These are phyloP conservation scores for Prosopis cineraria DNA, from an alignment of 306 rosid species.

Conservation along the genomic window DNA sequence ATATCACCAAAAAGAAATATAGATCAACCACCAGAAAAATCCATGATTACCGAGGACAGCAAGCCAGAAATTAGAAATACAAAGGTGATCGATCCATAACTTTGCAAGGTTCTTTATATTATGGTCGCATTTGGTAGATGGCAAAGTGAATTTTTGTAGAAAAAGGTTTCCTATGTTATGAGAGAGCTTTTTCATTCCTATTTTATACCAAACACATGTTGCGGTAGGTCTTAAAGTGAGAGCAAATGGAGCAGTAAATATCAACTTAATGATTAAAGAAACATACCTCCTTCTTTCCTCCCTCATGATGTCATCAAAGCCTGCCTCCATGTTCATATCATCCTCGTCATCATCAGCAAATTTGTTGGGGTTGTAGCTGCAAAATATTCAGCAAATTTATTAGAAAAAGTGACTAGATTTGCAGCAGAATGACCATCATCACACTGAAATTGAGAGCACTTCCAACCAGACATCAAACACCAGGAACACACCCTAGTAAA, in stretches of 20 bases:
- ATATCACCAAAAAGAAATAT: background rate
- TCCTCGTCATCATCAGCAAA: constrained; percentile 58
- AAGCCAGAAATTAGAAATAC: background rate
- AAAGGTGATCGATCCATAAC: background rate
- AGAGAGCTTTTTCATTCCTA: background rate
- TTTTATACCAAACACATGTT: background rate
- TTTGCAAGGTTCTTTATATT: background rate
- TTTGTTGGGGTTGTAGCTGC: constrained; percentile 66
- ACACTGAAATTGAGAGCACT: constrained; percentile 7
- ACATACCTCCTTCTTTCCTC: constrained; percentile 80
- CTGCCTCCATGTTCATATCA: constrained; percentile 78
- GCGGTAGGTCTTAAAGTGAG: background rate
- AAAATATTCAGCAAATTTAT: constrained; percentile 26
- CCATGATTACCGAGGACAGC: background rate
- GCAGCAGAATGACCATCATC: background rate
- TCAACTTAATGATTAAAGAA: background rate
- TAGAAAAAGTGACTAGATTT: constrained; percentile 12
- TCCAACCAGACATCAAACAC: background rate
- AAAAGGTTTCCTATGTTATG: background rate
- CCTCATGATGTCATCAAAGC: constrained; percentile 67
- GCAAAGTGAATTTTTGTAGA: background rate
- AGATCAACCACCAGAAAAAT: constrained; percentile 2
- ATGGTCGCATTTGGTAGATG: background rate
- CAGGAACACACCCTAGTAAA: background rate
- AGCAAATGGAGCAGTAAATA: constrained; percentile 1